Percentiles rank a stretch among this genome's conserved stretches.
Conservation (phyloP, 257 asterid species). For the Solanum pinnatisectum region DNA sequence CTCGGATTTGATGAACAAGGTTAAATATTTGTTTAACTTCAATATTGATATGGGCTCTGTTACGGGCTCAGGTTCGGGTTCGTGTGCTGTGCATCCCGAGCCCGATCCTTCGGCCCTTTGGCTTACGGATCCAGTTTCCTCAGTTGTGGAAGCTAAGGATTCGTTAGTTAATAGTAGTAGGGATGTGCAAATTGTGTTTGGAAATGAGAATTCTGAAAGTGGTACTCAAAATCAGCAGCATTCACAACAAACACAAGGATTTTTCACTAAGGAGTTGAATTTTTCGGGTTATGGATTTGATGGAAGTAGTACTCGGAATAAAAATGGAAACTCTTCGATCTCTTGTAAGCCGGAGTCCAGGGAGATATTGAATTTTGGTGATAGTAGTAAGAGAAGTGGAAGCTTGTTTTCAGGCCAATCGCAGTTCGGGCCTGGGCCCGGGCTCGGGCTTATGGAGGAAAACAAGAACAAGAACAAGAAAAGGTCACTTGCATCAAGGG, state of each 20-base stretch:
- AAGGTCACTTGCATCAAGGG: conserved; percentile 39
- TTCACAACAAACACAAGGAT: conserved; percentile 22
- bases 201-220: conserved; percentile 34
- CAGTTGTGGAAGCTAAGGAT: conserved; percentile 32
- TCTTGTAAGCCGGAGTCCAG: conserved; percentile 46
- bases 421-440: not conserved
- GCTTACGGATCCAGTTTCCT: conserved; percentile 50
- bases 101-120: conserved; percentile 55
- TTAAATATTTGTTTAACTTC: conserved; percentile 52
- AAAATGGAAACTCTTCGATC: not conserved
- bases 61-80: conserved; percentile 35
- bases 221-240: conserved; percentile 23
- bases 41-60: conserved; percentile 37
- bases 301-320: conserved; percentile 19
- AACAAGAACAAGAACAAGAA: conserved; percentile 41
- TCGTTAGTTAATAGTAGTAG: not conserved
- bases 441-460: not conserved
- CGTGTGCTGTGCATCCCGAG: conserved; percentile 40
- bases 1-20: conserved; percentile 71
- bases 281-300: conserved; percentile 41
- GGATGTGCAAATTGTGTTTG: conserved; percentile 1
- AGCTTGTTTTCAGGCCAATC: conserved; percentile 31
- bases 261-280: conserved; percentile 33
- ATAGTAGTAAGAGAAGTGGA: conserved; percentile 23
- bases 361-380: conserved; percentile 57